phyloP scores from a whole-genome alignment of 2,329 filamentous ascomycete genomes.

The Chrysosphaeria jannelii region DNA sequence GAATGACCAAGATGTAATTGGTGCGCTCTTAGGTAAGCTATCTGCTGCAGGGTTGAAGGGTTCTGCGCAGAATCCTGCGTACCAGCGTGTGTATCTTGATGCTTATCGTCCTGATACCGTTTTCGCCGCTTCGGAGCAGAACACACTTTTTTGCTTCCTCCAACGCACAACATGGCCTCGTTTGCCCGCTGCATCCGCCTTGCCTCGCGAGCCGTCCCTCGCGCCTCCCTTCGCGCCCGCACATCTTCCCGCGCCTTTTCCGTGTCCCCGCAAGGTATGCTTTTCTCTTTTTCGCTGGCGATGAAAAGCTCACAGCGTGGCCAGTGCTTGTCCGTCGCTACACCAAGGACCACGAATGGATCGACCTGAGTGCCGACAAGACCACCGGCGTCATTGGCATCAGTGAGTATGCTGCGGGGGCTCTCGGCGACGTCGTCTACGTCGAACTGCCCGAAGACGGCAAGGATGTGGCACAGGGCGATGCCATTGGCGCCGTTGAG shows the following conservation, averaged over 20 bases:
- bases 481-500: conserved; percentile 80
- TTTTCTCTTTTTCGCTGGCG: neutral
- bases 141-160: neutral
- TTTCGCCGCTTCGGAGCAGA: neutral
- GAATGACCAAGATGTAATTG: no score
- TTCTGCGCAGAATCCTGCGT: neutral
- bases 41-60: neutral
- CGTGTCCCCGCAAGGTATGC: conserved; percentile 12
- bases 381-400: conserved; percentile 64
- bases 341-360: conserved; percentile 96
- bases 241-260: conserved; percentile 20
- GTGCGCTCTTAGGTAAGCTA: no score
- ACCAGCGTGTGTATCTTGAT: neutral
- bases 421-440: conserved; percentile 88
- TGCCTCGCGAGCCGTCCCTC: conserved; percentile 11
- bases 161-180: conserved; percentile 19
- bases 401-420: conserved; percentile 68
- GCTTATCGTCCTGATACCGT: conserved; percentile 7
- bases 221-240: conserved; percentile 13
- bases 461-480: conserved; percentile 39
- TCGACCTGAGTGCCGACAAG: conserved; percentile 59
- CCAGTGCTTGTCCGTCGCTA: conserved; percentile 43
- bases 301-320: neutral
- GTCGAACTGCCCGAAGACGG: conserved; percentile 64
- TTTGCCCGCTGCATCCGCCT: conserved; percentile 24